Evolutionary conservation across 2,329 filamentous ascomycete species (phyloP), one percentile per base, ranked within the genome.

Genomic region (Graphilbum ipis-grandicollis): DNA sequence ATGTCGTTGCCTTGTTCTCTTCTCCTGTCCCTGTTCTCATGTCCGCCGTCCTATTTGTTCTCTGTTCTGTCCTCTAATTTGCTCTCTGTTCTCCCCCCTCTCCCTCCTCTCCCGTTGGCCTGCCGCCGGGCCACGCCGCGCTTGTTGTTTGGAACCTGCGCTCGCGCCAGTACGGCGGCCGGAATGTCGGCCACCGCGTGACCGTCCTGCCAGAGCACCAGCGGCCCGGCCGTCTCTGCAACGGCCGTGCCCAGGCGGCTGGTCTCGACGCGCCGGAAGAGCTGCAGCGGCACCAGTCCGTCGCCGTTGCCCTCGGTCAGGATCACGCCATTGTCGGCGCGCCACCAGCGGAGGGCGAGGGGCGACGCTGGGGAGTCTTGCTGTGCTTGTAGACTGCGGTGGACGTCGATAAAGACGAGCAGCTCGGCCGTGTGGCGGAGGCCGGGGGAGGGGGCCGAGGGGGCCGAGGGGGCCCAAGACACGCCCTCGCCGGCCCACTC

Each of bases 361-460:
- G 58, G 53, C 5, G 59, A 65, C 37, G 71, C 26, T 13, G 6
- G 5, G 6, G 10, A 12, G 26, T 7, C 26, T 28, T 7, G 8
- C 26, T 28, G 23, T 25, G 23, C 57, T 5, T 35, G 36, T 47
- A 93, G 51, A 46, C 82, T 77, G 48, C 62, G 62, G 53, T 62
- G 57, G 21, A 93, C 57, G 56, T 93, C 75, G 39, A 93, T 60
- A 56, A 82, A 82, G 21, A 94, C 67, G 43, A 93, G 50, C 30
- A 92, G 57, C 56, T 90, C 78, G 6, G 81, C 79, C 52, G 74
- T 83, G 45, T 50, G 63, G 18, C 88, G 65, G 81, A 93, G 92
- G 1, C 85, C 85, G 29, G 77, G 84, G 19, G 88, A 12, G 18
- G 10, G n/a, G 6, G 12, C n/a, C n/a, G 17, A 8, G 18, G 29